Evolutionary conservation across 371 early-diverging fungal species (phyloP), one percentile per base, ranked within the genome.

Genomic region (Ordospora pajunii): DNA sequence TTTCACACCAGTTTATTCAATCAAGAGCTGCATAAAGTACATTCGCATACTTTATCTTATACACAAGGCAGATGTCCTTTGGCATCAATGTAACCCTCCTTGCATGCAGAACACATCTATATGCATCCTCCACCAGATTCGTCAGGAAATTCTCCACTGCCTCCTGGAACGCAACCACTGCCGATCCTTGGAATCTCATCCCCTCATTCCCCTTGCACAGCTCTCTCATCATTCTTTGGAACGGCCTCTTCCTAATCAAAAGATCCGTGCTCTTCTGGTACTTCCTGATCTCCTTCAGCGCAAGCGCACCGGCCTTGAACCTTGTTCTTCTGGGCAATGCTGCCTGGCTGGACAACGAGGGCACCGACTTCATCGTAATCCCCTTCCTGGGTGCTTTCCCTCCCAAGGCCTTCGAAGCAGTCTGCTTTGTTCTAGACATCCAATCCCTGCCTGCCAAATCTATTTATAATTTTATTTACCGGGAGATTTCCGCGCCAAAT

Each of bases 1-100:
- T 14, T 11, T 19, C n/a, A 19, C 1, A 48, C 19, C 32, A 32
- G 32, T 32, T 32, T 58, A 37, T 48, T 58, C 58, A 58, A 17
- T 58, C 58, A 58, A 58, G 58, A 14, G 58, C 73, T 40, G 73
- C 62, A 64, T 80, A 76, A 19, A 76, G 58, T 17, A 80, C 73
- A 58, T 75, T 53, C 19, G 78, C 75, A 49, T 80, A 76, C 69
- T 94, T 89, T 64, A 95, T 90, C 27, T 92, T 88, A 66, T 91
- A 84, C 10, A 93, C 94, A 17, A 95, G 87, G 72, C 91, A 90
- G 52, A 95, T 89, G 82, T 95, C 95, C 64, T 89, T 88, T 53
- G 89, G 89, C 90, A 92, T 90, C 11, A 94, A 79, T 0, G 95
- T 95, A 12, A 93, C 93, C 23, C 95, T 87, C 83, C 91, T 93